Base-by-base conservation (phyloP, 805 yeast species). In the Ogataea nitratoaversa region DNA sequence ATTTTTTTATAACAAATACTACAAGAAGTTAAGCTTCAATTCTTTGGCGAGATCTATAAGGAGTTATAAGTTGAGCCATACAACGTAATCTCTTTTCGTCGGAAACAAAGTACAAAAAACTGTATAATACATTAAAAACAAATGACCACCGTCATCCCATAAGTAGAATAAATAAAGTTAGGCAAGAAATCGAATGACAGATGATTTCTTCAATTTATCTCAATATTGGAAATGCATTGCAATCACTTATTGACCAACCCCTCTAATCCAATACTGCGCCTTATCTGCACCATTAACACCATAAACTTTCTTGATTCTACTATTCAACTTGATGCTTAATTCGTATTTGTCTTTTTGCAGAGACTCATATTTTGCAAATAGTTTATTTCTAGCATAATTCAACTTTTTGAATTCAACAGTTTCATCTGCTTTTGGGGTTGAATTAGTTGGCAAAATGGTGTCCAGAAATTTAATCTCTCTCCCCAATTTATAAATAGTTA, bases 251-350 rank as follows among this genome's bases (percentile, higher is more conserved):
- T 27, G 16, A 8, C 30, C 16, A 27, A 27, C 71, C 68, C 78
- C 76, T 66, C 78, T 72, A 57, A 71, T 72, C 77, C 65, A 63
- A 69, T 72, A 74, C 67, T 72, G 76, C 58, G 78, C 76, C 62
- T 70, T 69, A 36, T 57, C 61, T 11, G 60, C 57, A 17, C 60
- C 60, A 29, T 59, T 49, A 30, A 37, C 49, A 17, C 65, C 66
- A 41, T 59, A 54, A 9, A 60, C 43, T 29, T 45, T 52, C 30
- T 54, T 59, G 32, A 53, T 50, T 29, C 49, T 49, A 32, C 49
- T 45, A 37, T 56, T 56, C 30, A 63, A 31, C 37, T 51, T 52
- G 24, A 63, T 58, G 23, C 65, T 49, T 22, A 60, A 40, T 34
- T 55, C 57, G 44, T 63, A 63, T 31, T 51, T 48, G 22, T 59